phyloP scores from a whole-genome alignment of 2,329 filamentous ascomycete genomes.

The Sarocladium strictum region DNA sequence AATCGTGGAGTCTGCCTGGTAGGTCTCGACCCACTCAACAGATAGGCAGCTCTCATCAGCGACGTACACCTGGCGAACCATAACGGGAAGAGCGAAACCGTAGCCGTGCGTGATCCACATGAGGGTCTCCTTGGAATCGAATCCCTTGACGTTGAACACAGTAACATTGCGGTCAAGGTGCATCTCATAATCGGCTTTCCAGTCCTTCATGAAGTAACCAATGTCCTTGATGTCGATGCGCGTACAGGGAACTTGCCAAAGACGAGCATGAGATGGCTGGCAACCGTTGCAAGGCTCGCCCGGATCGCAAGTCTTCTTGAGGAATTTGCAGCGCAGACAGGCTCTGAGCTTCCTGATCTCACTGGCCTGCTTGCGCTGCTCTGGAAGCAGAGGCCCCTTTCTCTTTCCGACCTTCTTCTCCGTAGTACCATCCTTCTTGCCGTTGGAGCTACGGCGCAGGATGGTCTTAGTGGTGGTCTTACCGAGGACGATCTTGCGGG shows the following conservation, averaged over 20 bases:
- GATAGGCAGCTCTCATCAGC: slow-evolving; percentile 88
- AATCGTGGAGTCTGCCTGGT: slow-evolving; percentile 60
- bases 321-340: slow-evolving; percentile 92
- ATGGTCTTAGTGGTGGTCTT: slow-evolving; percentile 77
- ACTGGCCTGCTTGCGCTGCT: slow-evolving; percentile 92
- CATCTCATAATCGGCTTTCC: slow-evolving; percentile 94
- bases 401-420: slow-evolving; percentile 93
- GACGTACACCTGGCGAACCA: slow-evolving; percentile 89
- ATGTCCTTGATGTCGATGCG: slow-evolving; percentile 99
- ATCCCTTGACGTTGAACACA: slow-evolving; percentile 91
- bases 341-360: slow-evolving; percentile 94
- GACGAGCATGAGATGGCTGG: slow-evolving; percentile 87
- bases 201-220: slow-evolving; percentile 98
- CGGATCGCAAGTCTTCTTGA: slow-evolving; percentile 99
- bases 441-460: slow-evolving; percentile 68
- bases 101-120: slow-evolving; percentile 97
- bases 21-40: slow-evolving; percentile 87
- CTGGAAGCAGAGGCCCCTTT: slow-evolving; percentile 82
- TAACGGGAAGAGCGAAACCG: slow-evolving; percentile 85
- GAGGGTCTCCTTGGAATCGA: slow-evolving; percentile 57
- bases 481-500: slow-evolving; percentile 62
- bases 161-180: slow-evolving; percentile 83
- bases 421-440: slow-evolving; percentile 68
- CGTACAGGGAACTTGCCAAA: slow-evolving; percentile 97
- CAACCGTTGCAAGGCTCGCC: slow-evolving; percentile 93